These are phyloP conservation scores for Singerocomus rubriflavus DNA, from an alignment of 1,284 basidiomycete species.

Conservation along the genomic window DNA sequence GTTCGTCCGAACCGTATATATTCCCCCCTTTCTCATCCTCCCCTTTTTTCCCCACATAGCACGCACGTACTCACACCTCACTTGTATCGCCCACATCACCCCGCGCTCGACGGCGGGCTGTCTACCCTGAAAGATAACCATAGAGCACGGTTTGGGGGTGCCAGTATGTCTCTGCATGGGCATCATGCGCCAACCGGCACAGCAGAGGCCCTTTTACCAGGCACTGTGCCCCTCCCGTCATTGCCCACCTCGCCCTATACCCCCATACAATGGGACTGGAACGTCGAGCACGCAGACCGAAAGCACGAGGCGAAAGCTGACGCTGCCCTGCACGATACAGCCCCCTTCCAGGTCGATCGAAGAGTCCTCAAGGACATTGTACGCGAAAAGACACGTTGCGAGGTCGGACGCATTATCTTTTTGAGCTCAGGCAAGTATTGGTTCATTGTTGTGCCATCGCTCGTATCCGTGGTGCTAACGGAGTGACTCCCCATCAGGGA, in stretches of 20 bases:
- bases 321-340: constrained; percentile 51
- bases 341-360: constrained; percentile 70
- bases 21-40: neutral
- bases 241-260: neutral
- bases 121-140: constrained; percentile 9
- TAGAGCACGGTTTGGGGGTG: constrained; percentile 2
- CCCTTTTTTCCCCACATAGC: neutral
- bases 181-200: neutral
- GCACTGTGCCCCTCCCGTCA: constrained; percentile 21
- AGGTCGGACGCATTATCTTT: constrained; percentile 68
- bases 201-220: constrained; percentile 13
- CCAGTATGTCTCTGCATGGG: constrained; percentile 13
- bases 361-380: constrained; percentile 71
- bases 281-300: constrained; percentile 61
- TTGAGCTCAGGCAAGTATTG: constrained; percentile 61
- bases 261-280: constrained; percentile 61
- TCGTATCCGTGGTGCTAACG: neutral
- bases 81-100: neutral
- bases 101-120: neutral
- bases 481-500: constrained; percentile 43
- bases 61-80: neutral
- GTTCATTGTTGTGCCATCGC: constrained; percentile 3
- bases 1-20: neutral
- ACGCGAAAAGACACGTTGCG: constrained; percentile 58
- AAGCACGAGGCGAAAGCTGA: constrained; percentile 59